Conservation (phyloP, 805 yeast species). For the Kodamaea neixiangensis region DNA sequence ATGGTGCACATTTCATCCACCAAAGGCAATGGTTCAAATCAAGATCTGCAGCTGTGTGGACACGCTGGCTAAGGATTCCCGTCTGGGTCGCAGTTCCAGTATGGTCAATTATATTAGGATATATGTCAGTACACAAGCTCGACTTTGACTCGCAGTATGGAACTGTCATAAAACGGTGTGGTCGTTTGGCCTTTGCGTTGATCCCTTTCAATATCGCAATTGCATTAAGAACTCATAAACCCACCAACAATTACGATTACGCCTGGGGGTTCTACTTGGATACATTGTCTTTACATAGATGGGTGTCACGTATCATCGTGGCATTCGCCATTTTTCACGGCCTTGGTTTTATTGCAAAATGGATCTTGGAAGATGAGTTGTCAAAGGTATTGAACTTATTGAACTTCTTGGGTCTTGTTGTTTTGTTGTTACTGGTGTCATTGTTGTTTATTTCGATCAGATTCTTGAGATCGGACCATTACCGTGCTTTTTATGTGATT, state of each 20-base stretch:
- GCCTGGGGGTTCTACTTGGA: constrained; percentile 51
- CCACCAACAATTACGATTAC: constrained; percentile 20
- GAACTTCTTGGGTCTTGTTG: constrained; percentile 57
- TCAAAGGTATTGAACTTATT: constrained; percentile 32
- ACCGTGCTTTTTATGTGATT: constrained; percentile 53
- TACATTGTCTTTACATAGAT: constrained; percentile 61
- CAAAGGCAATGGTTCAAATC: constrained; percentile 37
- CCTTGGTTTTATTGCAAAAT: constrained; percentile 50
- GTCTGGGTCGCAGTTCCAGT: constrained; percentile 32
- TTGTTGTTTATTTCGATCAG: constrained; percentile 49
- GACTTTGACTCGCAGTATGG: constrained; percentile 23
- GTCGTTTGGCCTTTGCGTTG: constrained; percentile 60
- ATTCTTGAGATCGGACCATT: constrained; percentile 50
- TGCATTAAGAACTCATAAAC: constrained; percentile 49
- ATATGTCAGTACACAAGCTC: constrained; percentile 36
- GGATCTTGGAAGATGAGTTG: constrained; percentile 43
- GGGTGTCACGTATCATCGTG: constrained; percentile 64
- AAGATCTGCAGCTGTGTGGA: constrained; percentile 20
- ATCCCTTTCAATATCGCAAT: constrained; percentile 59
- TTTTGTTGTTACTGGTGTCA: constrained; percentile 34
- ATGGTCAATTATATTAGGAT: constrained; percentile 35
- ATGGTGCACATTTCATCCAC: constrained; percentile 32
- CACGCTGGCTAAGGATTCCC: constrained; percentile 22
- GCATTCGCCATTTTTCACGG: constrained; percentile 51
- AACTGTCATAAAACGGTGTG: constrained; percentile 55